Evolutionary conservation across 805 yeast species (phyloP), one percentile per base, ranked within the genome.

Genomic region (Candida qinlingensis): DNA sequence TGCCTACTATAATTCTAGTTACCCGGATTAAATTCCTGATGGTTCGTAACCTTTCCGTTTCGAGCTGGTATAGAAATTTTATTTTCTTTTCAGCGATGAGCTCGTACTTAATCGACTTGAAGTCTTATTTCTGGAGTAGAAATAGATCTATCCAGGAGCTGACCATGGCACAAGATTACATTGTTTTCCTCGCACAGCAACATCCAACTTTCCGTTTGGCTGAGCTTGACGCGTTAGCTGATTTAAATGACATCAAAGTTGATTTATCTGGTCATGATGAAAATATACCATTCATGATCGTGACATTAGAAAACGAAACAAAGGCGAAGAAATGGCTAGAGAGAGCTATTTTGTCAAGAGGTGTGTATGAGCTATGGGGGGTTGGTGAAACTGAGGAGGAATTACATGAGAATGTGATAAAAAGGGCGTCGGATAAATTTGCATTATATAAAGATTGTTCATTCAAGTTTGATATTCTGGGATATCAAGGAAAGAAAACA

Each of bases 361-460:
- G 87, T 0, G 80, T 92, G 33, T 94, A 88, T 62, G 96, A 91
- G 58, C 66, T 87, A 4, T 90, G 94, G 88, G 96, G 96, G 0
- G 66, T 73, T 44, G 97, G 94, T 1, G 50, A 53, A 0, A 69
- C 72, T 4, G 62, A 80, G 45, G 82, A 76, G 0, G 75, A 72
- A 35, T 63, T 91, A 37, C 97, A 90, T 59, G 66, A 63, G 9
- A 69, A 64, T 47, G 51, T 76, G 62, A 29, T 57, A 57, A 33
- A 63, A 52, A 51, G 71, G 59, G 51, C 60, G 1, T 44, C 44
- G 12, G 61, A 55, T 6, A 56, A 55, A 41, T 57, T 57, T 46
- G 41, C 44, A 13, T 38, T 31, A 3, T 80, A 75, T 61, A 69
- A 71, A 41, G 53, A 71, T 2, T 60, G 68, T 37, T 68, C 87